Evolutionary conservation across 805 yeast species (phyloP).

Genomic region (Candida oleophila): DNA sequence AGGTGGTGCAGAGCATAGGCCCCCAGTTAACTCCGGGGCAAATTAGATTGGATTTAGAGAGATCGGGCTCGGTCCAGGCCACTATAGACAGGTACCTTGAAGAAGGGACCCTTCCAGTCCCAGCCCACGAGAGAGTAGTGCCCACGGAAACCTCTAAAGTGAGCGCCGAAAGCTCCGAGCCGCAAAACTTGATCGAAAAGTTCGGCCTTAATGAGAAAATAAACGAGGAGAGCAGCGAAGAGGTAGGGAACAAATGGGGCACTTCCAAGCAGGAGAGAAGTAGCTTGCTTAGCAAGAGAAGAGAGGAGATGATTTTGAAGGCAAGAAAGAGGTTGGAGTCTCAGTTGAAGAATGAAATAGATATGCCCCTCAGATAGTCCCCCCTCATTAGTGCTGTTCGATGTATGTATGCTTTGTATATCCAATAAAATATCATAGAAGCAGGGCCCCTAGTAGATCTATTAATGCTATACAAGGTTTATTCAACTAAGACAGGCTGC

Average conservation of each 20-base stretch:
- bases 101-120: slow-evolving; percentile 58
- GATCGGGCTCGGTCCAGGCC: slow-evolving; percentile 75
- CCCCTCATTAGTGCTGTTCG: not conserved
- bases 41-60: slow-evolving; percentile 69
- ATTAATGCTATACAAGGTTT: no score
- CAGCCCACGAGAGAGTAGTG: slow-evolving; percentile 37
- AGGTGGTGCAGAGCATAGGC: slow-evolving; percentile 78
- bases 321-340: slow-evolving; percentile 49
- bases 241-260: slow-evolving; percentile 26
- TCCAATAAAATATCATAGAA: no score
- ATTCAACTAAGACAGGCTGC: slow-evolving; percentile 17
- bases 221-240: slow-evolving; percentile 27
- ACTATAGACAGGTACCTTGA: slow-evolving; percentile 74
- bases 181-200: slow-evolving; percentile 37
- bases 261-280: slow-evolving; percentile 18
- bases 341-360: slow-evolving; percentile 28
- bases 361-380: not conserved
- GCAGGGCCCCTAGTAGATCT: no score
- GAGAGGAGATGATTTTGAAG: slow-evolving; percentile 40
- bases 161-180: slow-evolving; percentile 15
- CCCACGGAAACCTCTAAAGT: slow-evolving; percentile 1
- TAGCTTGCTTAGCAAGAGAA: slow-evolving; percentile 25
- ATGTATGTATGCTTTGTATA: no score
- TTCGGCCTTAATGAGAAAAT: slow-evolving; percentile 37
- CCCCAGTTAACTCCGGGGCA: slow-evolving; percentile 70